Percentiles rank a stretch among this genome's conserved stretches.
phyloP scores from a whole-genome alignment of 164 flowering plant species.

The Vitis riparia region DNA sequence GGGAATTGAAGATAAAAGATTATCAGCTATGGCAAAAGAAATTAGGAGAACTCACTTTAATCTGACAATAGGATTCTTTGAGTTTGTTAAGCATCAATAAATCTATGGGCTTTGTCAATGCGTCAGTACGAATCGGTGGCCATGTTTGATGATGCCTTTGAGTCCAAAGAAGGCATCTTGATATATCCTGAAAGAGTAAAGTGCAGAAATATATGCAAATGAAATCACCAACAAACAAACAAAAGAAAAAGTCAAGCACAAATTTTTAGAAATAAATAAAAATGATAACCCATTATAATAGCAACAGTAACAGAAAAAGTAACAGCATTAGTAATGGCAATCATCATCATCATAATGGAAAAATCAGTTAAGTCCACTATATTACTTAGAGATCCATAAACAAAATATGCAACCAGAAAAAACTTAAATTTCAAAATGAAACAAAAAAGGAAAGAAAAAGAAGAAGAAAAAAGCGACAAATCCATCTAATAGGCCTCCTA shows the following conservation, averaged over 20 bases:
- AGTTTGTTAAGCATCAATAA: slow-evolving; percentile 80
- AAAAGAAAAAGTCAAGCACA: neutral
- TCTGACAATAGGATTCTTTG: slow-evolving; percentile 81
- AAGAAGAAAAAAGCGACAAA: no score
- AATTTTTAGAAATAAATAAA: neutral
- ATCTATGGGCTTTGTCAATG: slow-evolving; percentile 79
- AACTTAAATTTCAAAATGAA: no score
- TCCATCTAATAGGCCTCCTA: no score
- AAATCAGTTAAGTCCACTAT: no score
- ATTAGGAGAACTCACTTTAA: slow-evolving; percentile 56
- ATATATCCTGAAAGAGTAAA: slow-evolving; percentile 68
- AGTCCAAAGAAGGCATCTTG: slow-evolving; percentile 96
- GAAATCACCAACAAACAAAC: neutral
- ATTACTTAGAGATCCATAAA: no score
- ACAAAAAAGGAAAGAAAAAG: no score
- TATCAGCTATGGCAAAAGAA: neutral
- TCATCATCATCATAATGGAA: no score
- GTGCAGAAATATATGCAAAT: no score
- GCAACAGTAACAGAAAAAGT: no score
- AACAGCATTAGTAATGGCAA: no score
- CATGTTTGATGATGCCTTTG: slow-evolving; percentile 95
- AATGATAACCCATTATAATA: neutral
- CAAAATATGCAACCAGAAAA: no score
- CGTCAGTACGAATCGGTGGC: slow-evolving; percentile 84
- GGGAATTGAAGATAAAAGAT: neutral